These are phyloP conservation scores for Scutellaria minor DNA, from an alignment of 257 asterid genomes.

Conservation along the genomic window DNA sequence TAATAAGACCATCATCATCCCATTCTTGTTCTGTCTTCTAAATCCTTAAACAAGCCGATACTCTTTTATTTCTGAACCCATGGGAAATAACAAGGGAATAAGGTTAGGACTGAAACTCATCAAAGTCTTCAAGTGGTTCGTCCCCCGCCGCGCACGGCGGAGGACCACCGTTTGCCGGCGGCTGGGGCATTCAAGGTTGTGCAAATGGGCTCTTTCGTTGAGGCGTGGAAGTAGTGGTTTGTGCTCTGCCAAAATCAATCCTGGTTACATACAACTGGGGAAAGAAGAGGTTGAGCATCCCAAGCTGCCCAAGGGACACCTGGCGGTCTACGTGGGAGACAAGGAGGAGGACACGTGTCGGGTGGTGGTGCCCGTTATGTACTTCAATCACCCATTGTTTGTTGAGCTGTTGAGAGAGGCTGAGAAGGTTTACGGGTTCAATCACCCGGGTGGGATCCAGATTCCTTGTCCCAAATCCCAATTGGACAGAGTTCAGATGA, in stretches of 20 bases:
- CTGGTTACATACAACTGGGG: constrained; percentile 44
- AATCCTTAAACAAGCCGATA: too few relatives aligned
- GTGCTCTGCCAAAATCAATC: constrained; percentile 14
- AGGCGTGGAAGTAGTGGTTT: constrained; percentile 35
- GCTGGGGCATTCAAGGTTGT: constrained; percentile 43
- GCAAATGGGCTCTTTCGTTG: constrained; percentile 40
- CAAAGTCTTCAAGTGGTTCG: constrained; percentile 46
- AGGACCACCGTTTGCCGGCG: constrained; percentile 8
- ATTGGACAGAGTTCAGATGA: constrained; percentile 57
- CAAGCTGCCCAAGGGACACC: constrained; percentile 48
- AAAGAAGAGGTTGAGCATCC: constrained; percentile 28
- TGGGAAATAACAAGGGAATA: constrained; percentile 56
- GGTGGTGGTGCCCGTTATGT: constrained; percentile 68
- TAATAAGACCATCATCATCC: too few relatives aligned
- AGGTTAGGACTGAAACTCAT: constrained; percentile 48
- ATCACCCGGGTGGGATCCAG: constrained; percentile 71
- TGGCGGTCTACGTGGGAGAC: constrained; percentile 72
- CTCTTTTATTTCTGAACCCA: not conserved
- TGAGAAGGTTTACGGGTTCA: constrained; percentile 60
- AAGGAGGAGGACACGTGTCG: constrained; percentile 54
- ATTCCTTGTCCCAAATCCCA: constrained; percentile 67
- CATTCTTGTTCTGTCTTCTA: too few relatives aligned
- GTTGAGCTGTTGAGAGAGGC: constrained; percentile 57
- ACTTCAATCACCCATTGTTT: constrained; percentile 71
- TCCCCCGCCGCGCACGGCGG: constrained; percentile 39